Conservation (phyloP, 495 filamentous ascomycete species). For the Aspergillus cristatus region DNA sequence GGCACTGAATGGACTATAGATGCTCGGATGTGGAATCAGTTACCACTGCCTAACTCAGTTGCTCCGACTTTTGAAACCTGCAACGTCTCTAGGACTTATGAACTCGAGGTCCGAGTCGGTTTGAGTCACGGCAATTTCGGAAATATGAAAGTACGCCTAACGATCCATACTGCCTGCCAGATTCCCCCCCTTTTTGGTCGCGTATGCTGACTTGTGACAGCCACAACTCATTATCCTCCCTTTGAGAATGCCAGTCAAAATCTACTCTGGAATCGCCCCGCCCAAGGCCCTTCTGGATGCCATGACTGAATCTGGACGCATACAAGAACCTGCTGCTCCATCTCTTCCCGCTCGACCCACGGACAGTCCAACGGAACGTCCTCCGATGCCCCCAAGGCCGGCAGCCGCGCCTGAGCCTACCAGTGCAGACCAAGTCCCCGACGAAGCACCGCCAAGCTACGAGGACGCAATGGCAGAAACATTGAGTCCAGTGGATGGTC, state of each 20-base stretch:
- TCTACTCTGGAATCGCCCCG: conserved; percentile 88
- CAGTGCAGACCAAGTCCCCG: conserved; percentile 32
- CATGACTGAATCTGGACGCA: conserved; percentile 37
- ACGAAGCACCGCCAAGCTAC: conserved; percentile 69
- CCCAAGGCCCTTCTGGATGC: conserved; percentile 65
- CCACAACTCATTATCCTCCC: conserved; percentile 65
- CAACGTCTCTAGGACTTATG: conserved; percentile 74
- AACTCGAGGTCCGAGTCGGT: conserved; percentile 72
- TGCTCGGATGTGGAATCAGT: conserved; percentile 54
- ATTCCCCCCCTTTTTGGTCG: background rate
- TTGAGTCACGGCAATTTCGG: conserved; percentile 48
- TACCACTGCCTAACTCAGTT: conserved; percentile 70
- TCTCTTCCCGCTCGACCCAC: conserved; percentile 16
- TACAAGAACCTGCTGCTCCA: conserved; percentile 14
- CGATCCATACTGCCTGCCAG: background rate
- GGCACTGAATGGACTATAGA: conserved; percentile 62
- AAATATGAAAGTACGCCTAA: conserved; percentile 41
- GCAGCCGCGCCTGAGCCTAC: conserved; percentile 12
- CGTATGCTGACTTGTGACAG: conserved; percentile 24
- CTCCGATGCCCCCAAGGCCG: conserved; percentile 30
- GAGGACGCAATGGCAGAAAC: conserved; percentile 85
- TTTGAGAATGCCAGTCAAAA: conserved; percentile 64
- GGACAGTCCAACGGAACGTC: conserved; percentile 15
- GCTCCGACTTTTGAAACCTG: conserved; percentile 82
- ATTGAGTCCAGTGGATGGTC: conserved; percentile 55